Percentiles rank a stretch among this genome's conserved stretches.
phyloP scores from a whole-genome alignment of 2,329 filamentous ascomycete genomes.

The Claviceps paspali region DNA sequence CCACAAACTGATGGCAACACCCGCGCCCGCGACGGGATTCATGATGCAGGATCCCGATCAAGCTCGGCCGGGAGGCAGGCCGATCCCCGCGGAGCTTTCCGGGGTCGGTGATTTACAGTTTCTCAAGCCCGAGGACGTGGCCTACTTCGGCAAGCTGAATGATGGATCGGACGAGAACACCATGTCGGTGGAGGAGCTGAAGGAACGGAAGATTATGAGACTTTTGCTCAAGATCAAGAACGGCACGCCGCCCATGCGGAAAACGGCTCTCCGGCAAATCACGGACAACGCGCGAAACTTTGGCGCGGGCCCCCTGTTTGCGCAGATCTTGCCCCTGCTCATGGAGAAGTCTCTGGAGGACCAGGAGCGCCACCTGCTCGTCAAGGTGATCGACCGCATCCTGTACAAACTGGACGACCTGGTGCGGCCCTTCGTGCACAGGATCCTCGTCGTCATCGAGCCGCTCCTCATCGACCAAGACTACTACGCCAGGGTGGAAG shows the following conservation, averaged over 20 bases:
- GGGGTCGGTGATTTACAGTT: slow-evolving; percentile 94
- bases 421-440: slow-evolving; percentile 91
- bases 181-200: slow-evolving; percentile 85
- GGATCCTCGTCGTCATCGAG: slow-evolving; percentile 96
- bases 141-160: slow-evolving; percentile 94
- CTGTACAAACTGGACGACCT: slow-evolving; percentile 97
- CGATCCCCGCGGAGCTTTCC: slow-evolving; percentile 87
- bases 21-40: slow-evolving; percentile 68
- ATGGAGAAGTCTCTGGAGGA: slow-evolving; percentile 99
- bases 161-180: slow-evolving; percentile 86
- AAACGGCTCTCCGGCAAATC: slow-evolving; percentile 90
- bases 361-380: slow-evolving; percentile 91
- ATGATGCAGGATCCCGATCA: slow-evolving; percentile 96
- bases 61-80: slow-evolving; percentile 67
- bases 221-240: slow-evolving; percentile 97
- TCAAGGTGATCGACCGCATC: slow-evolving; percentile 97
- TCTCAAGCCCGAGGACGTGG: slow-evolving; percentile 97
- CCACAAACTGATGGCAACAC: slow-evolving; percentile 59
- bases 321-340: slow-evolving; percentile 87
- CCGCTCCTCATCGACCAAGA: slow-evolving; percentile 98
- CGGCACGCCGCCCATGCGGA: slow-evolving; percentile 94
- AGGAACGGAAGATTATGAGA: slow-evolving; percentile 97
- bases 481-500: slow-evolving; percentile 96
- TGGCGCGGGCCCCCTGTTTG: slow-evolving; percentile 84
- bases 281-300: slow-evolving; percentile 97